Conservation (phyloP, 2,329 filamentous ascomycete species). For the Ophiostoma montium region DNA sequence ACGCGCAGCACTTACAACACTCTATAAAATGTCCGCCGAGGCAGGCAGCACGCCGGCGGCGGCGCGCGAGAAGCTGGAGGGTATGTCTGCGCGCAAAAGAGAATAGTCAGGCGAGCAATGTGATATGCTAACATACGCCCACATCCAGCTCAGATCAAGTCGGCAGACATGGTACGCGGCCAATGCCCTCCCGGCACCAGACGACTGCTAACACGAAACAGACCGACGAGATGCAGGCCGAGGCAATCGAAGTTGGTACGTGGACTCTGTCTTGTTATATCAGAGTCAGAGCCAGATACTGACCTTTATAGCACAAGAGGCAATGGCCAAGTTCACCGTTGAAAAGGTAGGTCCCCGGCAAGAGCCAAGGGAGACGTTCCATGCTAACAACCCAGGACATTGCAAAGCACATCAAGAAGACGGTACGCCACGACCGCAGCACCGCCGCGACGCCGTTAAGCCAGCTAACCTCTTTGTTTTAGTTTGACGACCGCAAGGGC, state of each 20-base stretch:
- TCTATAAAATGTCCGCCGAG: constrained; percentile 17
- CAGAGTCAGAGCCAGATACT: background rate
- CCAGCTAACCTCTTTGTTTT: background rate
- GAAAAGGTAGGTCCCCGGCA: constrained; percentile 45
- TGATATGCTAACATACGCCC: constrained; percentile 2
- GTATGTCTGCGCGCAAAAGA: constrained; percentile 25
- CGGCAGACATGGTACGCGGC: constrained; percentile 80
- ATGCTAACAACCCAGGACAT: constrained; percentile 55
- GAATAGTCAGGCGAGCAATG: no score
- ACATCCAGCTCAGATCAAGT: constrained; percentile 79
- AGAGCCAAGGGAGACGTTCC: no score
- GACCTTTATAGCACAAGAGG: constrained; percentile 38
- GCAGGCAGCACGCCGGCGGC: constrained; percentile 30
- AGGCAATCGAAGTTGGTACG: constrained; percentile 91
- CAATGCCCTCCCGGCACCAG: background rate
- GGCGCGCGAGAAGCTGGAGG: constrained; percentile 62
- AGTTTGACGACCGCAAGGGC: constrained; percentile 96
- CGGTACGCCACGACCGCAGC: constrained; percentile 36
- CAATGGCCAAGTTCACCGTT: constrained; percentile 48
- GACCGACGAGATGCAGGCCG: constrained; percentile 95
- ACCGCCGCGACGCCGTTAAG: no score
- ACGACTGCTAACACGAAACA: constrained; percentile 22
- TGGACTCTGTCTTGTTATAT: constrained; percentile 13
- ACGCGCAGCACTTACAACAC: no score
- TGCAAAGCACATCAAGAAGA: constrained; percentile 89